Evolutionary conservation across 108 stramenopile genomes (phyloP).

Genomic region (Nitzschia palea): DNA sequence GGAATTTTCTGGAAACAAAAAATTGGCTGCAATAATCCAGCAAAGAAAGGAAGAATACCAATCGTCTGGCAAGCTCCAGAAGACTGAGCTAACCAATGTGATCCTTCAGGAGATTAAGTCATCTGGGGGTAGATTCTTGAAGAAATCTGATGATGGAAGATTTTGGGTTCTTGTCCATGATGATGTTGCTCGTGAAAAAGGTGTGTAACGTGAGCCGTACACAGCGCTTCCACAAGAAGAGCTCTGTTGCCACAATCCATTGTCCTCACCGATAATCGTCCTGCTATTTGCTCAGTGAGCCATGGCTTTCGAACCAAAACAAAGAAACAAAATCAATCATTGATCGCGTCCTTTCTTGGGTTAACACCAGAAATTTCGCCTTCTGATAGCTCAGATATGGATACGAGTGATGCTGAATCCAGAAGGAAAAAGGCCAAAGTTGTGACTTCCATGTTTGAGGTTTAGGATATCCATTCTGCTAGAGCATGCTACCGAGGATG

Average conservation of each 20-base stretch:
- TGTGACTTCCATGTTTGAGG: neutral
- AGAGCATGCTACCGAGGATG: neutral
- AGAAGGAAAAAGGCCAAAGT: neutral
- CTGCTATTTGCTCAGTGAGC: conserved; percentile 3
- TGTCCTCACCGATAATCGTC: too few relatives aligned
- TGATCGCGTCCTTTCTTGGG: neutral
- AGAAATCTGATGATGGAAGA: neutral
- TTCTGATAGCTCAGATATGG: neutral
- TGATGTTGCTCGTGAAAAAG: conserved; percentile 16
- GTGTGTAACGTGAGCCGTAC: neutral
- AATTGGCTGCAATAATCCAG: neutral
- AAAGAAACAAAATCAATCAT: conserved; percentile 1
- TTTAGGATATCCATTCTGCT: neutral
- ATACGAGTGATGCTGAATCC: neutral
- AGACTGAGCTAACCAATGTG: conserved; percentile 5
- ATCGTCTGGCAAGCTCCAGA: neutral
- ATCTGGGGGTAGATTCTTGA: conserved; percentile 13
- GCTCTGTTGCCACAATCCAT: too few relatives aligned
- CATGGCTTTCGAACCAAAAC: conserved; percentile 12
- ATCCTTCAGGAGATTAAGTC: neutral
- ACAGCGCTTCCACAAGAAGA: too few relatives aligned
- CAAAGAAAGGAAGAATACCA: conserved; percentile 4
- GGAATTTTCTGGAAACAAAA: neutral
- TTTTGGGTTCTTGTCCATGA: conserved; percentile 4
- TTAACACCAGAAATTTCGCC: neutral